Evolutionary conservation across 192 early-diverging fungal species (phyloP).

Genomic region (Coemansia furcata): DNA sequence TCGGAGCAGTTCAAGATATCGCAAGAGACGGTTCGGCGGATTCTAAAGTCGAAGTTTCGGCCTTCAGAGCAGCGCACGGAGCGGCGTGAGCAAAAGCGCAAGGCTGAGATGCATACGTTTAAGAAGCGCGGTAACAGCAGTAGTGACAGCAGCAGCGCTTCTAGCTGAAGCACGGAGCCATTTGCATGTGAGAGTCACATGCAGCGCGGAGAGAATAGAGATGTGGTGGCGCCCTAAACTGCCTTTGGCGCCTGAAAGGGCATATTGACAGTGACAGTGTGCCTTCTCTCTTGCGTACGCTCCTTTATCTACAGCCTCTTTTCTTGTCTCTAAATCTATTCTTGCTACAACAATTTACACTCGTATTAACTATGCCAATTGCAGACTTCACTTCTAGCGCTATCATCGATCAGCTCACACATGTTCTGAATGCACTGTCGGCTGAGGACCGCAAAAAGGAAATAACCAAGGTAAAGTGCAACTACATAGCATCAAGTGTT

Average conservation of each 20-base stretch:
- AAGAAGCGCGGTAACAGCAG: not conserved
- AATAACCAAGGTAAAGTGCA: constrained; percentile 10
- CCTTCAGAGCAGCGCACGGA: constrained; percentile 26
- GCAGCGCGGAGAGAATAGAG: not conserved
- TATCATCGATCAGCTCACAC: constrained; percentile 43
- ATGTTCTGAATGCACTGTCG: constrained; percentile 31
- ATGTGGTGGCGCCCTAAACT: not conserved
- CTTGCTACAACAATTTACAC: not conserved
- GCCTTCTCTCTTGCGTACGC: not conserved
- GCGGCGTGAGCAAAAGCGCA: constrained; percentile 47
- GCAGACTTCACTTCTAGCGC: constrained; percentile 43
- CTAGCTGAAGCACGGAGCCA: not conserved
- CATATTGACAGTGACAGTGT: too few species aligned
- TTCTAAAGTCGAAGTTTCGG: constrained; percentile 54
- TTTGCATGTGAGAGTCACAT: not conserved
- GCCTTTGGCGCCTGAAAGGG: not conserved
- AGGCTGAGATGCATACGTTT: constrained; percentile 27
- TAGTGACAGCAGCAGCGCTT: not conserved
- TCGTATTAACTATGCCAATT: constrained; percentile 28
- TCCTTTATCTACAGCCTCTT: not conserved
- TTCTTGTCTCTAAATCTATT: not conserved
- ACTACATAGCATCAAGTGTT: too few species aligned
- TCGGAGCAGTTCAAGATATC: constrained; percentile 57
- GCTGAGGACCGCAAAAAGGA: constrained; percentile 50
- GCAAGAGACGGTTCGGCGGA: constrained; percentile 52